These are phyloP conservation scores for Penicillium sp. DNA, from an alignment of 2,329 filamentous ascomycete genomes.

Conservation along the genomic window DNA sequence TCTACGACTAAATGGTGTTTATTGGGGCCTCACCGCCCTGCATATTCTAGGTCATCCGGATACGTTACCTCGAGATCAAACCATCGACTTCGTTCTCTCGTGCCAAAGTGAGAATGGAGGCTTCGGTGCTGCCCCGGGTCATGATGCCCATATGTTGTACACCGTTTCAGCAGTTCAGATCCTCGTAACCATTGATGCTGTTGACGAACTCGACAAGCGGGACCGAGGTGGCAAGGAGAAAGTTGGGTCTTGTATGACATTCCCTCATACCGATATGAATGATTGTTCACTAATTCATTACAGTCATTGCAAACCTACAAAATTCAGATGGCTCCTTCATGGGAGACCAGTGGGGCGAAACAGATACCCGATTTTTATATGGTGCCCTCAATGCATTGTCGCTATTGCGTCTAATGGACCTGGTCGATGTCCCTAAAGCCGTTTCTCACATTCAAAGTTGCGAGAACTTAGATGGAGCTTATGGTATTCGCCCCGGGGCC, in stretches of 20 bases:
- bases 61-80: constrained; percentile 73
- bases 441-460: constrained; percentile 77
- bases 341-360: constrained; percentile 95
- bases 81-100: constrained; percentile 91
- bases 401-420: constrained; percentile 67
- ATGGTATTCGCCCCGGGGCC: constrained; percentile 82
- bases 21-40: constrained; percentile 90
- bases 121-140: constrained; percentile 88
- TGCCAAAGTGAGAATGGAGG: constrained; percentile 86
- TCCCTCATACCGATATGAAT: constrained; percentile 9
- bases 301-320: constrained; percentile 78
- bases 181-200: constrained; percentile 77
- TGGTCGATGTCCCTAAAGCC: constrained; percentile 77
- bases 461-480: constrained; percentile 91
- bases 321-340: constrained; percentile 84
- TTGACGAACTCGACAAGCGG: constrained; percentile 74
- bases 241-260: constrained; percentile 71
- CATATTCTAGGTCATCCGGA: constrained; percentile 79
- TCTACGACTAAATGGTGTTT: constrained; percentile 88
- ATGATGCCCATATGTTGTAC: constrained; percentile 94
- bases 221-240: constrained; percentile 65
- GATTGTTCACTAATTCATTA: constrained; percentile 17
- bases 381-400: constrained; percentile 86
- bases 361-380: constrained; percentile 92
- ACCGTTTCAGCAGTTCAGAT: constrained; percentile 95